Conservation (phyloP, 208 protist genomes). For the Leishmania martiniquensis region DNA sequence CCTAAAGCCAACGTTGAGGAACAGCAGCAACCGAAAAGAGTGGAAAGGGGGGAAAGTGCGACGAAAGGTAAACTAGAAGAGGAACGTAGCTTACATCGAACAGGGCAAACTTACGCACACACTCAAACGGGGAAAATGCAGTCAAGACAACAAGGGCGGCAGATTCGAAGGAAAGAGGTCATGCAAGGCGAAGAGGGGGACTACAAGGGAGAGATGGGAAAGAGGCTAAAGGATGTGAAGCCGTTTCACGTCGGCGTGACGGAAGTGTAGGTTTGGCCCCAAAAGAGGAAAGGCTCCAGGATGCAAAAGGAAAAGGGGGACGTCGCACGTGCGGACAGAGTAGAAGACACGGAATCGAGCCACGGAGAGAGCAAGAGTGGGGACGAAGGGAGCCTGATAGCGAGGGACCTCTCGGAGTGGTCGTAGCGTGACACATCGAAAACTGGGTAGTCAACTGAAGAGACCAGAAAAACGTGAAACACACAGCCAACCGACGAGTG, state of each 20-base stretch:
- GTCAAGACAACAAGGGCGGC: background rate
- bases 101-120: background rate
- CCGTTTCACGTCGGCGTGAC: background rate
- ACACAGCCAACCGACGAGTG: background rate
- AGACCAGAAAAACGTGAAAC: background rate
- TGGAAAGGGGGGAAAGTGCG: background rate
- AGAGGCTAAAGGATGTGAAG: background rate
- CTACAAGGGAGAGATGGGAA: background rate
- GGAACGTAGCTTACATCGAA: constrained; percentile 7
- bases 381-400: background rate
- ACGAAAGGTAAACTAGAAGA: background rate
- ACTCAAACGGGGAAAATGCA: background rate
- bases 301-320: background rate
- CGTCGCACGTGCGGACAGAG: background rate
- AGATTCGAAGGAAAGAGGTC: background rate
- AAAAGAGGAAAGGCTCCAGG: background rate
- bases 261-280: background rate
- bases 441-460: background rate
- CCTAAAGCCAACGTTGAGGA: background rate
- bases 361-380: background rate
- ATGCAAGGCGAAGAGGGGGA: background rate
- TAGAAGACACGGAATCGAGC: background rate
- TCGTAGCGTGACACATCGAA: background rate
- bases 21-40: background rate
- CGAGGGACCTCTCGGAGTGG: background rate